Percentiles rank a stretch among this genome's conserved stretches.
Conservation (phyloP, 768 basidiomycete genomes). For the Filobasidium wieringae region DNA sequence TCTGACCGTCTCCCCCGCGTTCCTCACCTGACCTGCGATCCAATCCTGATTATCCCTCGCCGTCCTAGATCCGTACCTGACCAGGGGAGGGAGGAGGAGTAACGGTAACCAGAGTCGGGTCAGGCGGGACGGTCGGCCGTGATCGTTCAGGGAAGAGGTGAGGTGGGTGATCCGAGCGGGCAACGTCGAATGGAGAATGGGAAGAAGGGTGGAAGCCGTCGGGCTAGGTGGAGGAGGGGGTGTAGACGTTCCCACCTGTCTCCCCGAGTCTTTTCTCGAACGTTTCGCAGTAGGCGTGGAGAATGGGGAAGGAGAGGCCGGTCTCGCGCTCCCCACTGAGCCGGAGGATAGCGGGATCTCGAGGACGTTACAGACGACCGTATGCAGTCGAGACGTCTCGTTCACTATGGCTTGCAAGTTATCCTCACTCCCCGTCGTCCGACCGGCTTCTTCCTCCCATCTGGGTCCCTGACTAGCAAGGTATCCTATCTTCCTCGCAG, state of each 20-base stretch:
- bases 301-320: not conserved
- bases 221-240: slow-evolving; percentile 15
- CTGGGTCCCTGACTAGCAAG: slow-evolving; percentile 29
- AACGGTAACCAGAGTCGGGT: slow-evolving; percentile 66
- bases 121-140: slow-evolving; percentile 57
- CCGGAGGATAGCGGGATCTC: slow-evolving; percentile 14
- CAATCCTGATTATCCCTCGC: slow-evolving; percentile 53
- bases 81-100: slow-evolving; percentile 60
- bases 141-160: slow-evolving; percentile 38
- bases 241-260: slow-evolving; percentile 7
- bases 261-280: not conserved
- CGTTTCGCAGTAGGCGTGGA: slow-evolving; percentile 39
- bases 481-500: slow-evolving; percentile 26
- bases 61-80: slow-evolving; percentile 46
- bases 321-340: not conserved
- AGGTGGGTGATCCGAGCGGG: slow-evolving; percentile 29
- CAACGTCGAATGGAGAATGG: slow-evolving; percentile 29
- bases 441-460: slow-evolving; percentile 17
- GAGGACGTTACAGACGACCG: slow-evolving; percentile 23
- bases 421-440: slow-evolving; percentile 12
- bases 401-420: slow-evolving; percentile 17
- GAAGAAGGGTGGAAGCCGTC: slow-evolving; percentile 19
- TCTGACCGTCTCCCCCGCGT: slow-evolving; percentile 53
- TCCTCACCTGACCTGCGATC: slow-evolving; percentile 48
- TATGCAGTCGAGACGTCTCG: slow-evolving; percentile 26